phyloP scores from a whole-genome alignment of 2,329 filamentous ascomycete genomes.

The Paecilomyces fulvus region DNA sequence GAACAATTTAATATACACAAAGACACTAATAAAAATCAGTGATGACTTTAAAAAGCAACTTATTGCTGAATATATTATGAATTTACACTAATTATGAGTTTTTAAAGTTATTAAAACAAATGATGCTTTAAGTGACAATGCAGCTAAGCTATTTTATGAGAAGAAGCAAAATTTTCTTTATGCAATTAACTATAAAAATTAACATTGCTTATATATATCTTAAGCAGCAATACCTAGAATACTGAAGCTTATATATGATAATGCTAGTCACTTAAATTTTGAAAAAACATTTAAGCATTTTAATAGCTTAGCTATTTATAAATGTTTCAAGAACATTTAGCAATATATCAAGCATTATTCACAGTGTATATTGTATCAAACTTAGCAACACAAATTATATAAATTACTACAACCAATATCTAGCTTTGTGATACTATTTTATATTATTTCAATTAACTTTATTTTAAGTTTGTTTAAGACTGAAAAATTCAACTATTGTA shows the following conservation, averaged over 20 bases:
- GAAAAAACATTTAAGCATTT: background rate
- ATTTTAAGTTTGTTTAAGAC: background rate
- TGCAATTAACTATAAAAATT: background rate
- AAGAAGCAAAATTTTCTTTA: background rate
- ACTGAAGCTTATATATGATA: background rate
- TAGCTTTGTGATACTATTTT: background rate
- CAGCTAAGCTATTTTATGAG: background rate
- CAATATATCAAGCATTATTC: background rate
- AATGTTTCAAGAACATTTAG: background rate
- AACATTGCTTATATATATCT: background rate
- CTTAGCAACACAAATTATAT: background rate
- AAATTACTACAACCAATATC: background rate
- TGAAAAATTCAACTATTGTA: background rate
- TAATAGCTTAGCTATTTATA: background rate
- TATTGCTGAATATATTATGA: background rate
- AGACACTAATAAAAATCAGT: background rate
- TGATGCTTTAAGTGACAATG: background rate
- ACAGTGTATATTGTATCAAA: background rate
- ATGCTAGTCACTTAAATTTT: background rate
- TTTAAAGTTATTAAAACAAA: background rate
- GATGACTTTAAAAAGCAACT: background rate
- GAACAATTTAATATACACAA: background rate
- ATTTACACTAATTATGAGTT: background rate
- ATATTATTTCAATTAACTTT: background rate
- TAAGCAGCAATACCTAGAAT: background rate